Percentiles rank a stretch among this genome's conserved stretches.
Evolutionary conservation across 1,284 basidiomycete genomes (phyloP).

Genomic region (Ustilago curta): DNA sequence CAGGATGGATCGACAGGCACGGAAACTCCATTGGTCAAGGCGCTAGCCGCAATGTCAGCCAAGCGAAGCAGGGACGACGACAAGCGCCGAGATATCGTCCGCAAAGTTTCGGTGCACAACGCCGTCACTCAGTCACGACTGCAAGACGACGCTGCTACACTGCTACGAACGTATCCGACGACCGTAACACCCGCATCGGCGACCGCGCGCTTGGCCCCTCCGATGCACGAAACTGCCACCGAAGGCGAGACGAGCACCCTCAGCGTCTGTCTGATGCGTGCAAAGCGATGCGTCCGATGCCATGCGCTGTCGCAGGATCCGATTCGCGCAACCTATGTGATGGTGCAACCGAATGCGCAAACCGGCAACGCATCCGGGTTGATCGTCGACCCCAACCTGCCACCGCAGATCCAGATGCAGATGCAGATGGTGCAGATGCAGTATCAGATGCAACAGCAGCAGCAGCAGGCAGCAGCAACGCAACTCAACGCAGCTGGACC

Average conservation of each 20-base stretch:
- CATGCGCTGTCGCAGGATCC: constrained; percentile 36
- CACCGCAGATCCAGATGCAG: constrained; percentile 36
- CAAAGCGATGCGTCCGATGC: constrained; percentile 43
- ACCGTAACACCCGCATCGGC: neutral
- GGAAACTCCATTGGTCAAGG: constrained; percentile 11
- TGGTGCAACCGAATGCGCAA: neutral
- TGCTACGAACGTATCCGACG: constrained; percentile 9
- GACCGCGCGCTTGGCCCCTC: neutral
- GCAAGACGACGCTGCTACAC: constrained; percentile 19
- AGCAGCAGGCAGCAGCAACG: constrained; percentile 10
- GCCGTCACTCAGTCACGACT: constrained; percentile 35
- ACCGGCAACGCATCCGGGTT: neutral
- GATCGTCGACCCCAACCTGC: constrained; percentile 26
- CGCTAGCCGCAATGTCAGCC: constrained; percentile 31
- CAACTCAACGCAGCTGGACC: neutral
- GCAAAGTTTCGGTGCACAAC: constrained; percentile 29
- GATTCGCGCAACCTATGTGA: constrained; percentile 14
- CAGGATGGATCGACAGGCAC: neutral
- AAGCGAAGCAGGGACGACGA: constrained; percentile 25
- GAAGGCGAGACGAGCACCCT: constrained; percentile 5
- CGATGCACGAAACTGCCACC: neutral
- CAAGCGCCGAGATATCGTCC: constrained; percentile 21
- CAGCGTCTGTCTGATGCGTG: constrained; percentile 22
- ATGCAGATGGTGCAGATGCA: constrained; percentile 30
- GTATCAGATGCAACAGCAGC: constrained; percentile 19